phyloP scores from a whole-genome alignment of 805 yeast genomes.

The Zygosaccharomyces gambellarensis region DNA sequence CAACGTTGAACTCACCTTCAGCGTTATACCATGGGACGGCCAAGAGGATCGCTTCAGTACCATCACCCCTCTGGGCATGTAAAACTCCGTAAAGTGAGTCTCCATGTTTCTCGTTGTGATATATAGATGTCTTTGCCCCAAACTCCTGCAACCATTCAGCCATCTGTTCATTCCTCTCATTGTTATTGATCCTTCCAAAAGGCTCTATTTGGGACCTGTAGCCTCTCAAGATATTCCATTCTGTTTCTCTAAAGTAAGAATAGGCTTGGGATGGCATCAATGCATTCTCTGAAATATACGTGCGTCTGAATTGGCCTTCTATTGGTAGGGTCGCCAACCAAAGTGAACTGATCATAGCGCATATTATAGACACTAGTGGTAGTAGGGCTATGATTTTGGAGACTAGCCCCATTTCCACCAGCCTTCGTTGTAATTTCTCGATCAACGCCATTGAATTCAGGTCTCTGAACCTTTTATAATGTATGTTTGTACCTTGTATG shows the following conservation, averaged over 20 bases:
- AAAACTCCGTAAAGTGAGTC: constrained; percentile 68
- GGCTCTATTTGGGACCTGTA: constrained; percentile 49
- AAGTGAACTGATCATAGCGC: constrained; percentile 44
- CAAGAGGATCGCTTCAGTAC: constrained; percentile 89
- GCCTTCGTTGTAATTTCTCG: constrained; percentile 38
- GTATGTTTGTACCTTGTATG: not conserved
- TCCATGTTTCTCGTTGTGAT: constrained; percentile 40
- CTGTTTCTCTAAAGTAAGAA: constrained; percentile 86
- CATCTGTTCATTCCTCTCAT: constrained; percentile 43
- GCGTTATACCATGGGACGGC: constrained; percentile 82
- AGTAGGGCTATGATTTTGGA: constrained; percentile 42
- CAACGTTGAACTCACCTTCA: constrained; percentile 62
- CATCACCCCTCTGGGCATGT: constrained; percentile 94
- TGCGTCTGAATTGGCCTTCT: constrained; percentile 74
- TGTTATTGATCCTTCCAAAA: constrained; percentile 25
- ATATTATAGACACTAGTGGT: constrained; percentile 41
- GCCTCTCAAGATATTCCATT: constrained; percentile 89
- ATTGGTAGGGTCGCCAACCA: constrained; percentile 62
- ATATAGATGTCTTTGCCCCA: constrained; percentile 61
- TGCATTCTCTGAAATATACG: constrained; percentile 94
- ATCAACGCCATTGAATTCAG: constrained; percentile 23
- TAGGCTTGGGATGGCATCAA: constrained; percentile 94
- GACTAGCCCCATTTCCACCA: constrained; percentile 43
- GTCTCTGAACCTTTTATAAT: not conserved
- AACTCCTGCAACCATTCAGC: constrained; percentile 59